phyloP scores from a whole-genome alignment of 148 eudicot genomes.

The Chenopodium formosanum region DNA sequence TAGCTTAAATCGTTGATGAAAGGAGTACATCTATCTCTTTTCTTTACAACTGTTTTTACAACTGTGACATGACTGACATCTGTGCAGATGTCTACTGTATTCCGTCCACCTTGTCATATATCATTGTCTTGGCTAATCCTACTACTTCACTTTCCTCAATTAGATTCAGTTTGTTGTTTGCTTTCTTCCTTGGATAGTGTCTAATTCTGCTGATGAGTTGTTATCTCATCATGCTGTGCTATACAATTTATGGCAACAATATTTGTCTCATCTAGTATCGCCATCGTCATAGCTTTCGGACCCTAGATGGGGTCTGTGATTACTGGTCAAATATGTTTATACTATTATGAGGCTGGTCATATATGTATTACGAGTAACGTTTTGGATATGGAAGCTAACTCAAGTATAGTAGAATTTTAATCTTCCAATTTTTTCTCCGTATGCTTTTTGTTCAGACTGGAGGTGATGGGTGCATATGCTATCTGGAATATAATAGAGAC shows the following conservation, averaged over 20 bases:
- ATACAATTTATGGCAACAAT: neutral
- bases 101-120: neutral
- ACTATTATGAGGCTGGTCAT: neutral
- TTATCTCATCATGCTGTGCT: neutral
- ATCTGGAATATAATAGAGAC: constrained; percentile 63
- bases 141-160: too few relatives aligned
- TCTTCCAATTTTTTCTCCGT: neutral
- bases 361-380: neutral
- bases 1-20: neutral
- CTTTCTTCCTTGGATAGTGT: too few relatives aligned
- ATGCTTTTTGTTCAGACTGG: constrained; percentile 59
- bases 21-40: neutral
- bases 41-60: neutral
- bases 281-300: neutral
- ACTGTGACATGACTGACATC: neutral
- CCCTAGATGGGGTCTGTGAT: neutral
- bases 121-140: neutral
- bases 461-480: constrained; percentile 98
- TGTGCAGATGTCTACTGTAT: neutral
- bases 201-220: too few relatives aligned
- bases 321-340: neutral
- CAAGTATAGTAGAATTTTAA: neutral
- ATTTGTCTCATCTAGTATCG: neutral
- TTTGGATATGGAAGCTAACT: neutral
- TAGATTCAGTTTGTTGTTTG: too few relatives aligned